Conservation (phyloP, 352 stramenopile species). For the Globisporangium viniferum region DNA sequence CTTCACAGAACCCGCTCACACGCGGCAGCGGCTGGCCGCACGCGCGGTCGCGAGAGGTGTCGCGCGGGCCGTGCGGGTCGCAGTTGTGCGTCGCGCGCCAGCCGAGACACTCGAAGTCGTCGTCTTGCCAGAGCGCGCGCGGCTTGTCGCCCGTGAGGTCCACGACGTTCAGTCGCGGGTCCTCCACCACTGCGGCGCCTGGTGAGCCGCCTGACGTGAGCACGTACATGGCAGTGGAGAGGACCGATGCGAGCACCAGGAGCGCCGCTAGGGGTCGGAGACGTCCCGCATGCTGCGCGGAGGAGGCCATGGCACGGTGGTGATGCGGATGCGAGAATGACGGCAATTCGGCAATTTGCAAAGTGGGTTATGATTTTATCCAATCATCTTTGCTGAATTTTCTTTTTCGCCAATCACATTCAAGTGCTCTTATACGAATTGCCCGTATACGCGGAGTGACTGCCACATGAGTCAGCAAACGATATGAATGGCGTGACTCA, state of each 20-base stretch:
- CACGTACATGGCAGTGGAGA: not conserved
- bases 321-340: not conserved
- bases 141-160: constrained; percentile 35
- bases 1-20: constrained; percentile 58
- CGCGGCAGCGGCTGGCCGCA: constrained; percentile 41
- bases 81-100: constrained; percentile 67
- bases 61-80: constrained; percentile 50
- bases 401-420: not conserved
- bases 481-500: not conserved
- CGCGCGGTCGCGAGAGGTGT: constrained; percentile 30
- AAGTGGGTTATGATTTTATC: not conserved
- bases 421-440: not conserved
- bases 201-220: not conserved
- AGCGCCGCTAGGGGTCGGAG: constrained; percentile 10
- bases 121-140: constrained; percentile 36
- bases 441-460: not conserved
- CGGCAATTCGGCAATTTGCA: too few species aligned
- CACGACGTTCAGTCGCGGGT: constrained; percentile 38
- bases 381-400: not conserved
- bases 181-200: not conserved
- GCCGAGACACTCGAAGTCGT: constrained; percentile 69
- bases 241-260: not conserved
- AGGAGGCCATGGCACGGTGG: not conserved
- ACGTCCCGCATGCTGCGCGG: not conserved
- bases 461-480: not conserved